Base-by-base conservation (phyloP, 2,329 filamentous ascomycete species). In the Colletotrichum musae region DNA sequence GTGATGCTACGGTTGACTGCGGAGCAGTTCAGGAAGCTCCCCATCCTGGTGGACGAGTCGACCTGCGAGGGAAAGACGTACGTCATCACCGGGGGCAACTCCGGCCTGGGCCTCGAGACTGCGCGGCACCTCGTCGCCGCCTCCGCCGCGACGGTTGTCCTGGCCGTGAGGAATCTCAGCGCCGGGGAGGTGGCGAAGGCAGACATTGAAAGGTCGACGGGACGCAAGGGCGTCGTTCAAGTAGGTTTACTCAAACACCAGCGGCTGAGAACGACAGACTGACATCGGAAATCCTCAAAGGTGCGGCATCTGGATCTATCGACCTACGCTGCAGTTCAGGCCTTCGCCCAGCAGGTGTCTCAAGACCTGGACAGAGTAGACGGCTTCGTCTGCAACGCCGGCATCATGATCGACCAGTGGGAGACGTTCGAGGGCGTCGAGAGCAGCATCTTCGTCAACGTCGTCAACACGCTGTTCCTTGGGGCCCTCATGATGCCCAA, bases 371-470 rank as follows among this genome's bases (percentile, higher is more conserved):
- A 75, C 1, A 76, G 79, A 16, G 65, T 84, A 13, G 81, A 85
- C 70, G 77, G 76, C 21, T 75, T 77, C n/a, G 76, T 84, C 41
- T 72, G 78, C 39, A 84, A 74, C 45, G 72, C 72, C 15, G 72
- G 80, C 0, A 73, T 86, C 4, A 78, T 78, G 3, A 81, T 78
- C 0, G 28, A 15, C 4, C 66, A 75, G 0, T 85, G 78, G 57
- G 53, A 72, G 1, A 39, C 76, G 0, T 77, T 76, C 4, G 85
- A 86, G 59, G 84, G 80, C 3, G 81, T 85, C 28, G 88, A 90
- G 73, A 78, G 73, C 41, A 85, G 80, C 1, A 75, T 90, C 68
- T 84, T 80, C 0, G 21, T 78, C 56, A 77, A 77, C 15, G 71
- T 77, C 3, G 45, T 77, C 0, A 71, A 71, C 0, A 76, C 75